Percentiles rank a stretch among this genome's conserved stretches.
These are phyloP conservation scores for Saccharum spontaneum DNA, from an alignment of 176 grass and related monocot genomes.

Conservation along the genomic window DNA sequence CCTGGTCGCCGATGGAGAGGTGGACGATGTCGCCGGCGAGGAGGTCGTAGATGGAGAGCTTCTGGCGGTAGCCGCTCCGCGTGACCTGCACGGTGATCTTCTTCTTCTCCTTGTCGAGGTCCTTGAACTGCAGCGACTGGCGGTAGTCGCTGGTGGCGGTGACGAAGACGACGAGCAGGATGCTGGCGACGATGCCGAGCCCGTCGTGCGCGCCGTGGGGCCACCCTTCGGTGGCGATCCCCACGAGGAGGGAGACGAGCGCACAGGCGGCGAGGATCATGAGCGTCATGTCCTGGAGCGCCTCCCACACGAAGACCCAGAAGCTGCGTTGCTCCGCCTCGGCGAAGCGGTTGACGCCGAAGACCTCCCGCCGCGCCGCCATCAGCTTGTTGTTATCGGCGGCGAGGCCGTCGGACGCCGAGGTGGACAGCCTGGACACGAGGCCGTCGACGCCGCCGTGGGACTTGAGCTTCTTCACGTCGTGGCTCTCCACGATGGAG, in stretches of 20 bases:
- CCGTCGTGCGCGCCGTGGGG: conserved; percentile 92
- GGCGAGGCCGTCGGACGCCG: conserved; percentile 57
- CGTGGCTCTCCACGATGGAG: conserved; percentile 79
- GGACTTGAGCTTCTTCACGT: conserved; percentile 65
- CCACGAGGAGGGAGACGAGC: conserved; percentile 74
- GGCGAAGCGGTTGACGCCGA: conserved; percentile 77
- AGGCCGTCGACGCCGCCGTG: conserved; percentile 63
- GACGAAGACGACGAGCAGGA: conserved; percentile 86
- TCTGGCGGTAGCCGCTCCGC: conserved; percentile 65
- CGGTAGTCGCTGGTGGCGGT: conserved; percentile 92
- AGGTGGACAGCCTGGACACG: conserved; percentile 62
- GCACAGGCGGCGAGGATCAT: conserved; percentile 80
- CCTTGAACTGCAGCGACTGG: conserved; percentile 91
- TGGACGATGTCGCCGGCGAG: conserved; percentile 87
- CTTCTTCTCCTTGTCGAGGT: conserved; percentile 98
- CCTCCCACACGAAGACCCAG: conserved; percentile 92
- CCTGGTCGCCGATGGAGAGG: conserved; percentile 87
- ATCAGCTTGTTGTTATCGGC: conserved; percentile 10
- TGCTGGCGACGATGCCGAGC: conserved; percentile 86
- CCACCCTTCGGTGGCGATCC: conserved; percentile 86
- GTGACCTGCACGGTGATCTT: conserved; percentile 91
- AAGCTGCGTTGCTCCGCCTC: conserved; percentile 68
- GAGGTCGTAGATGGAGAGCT: conserved; percentile 82
- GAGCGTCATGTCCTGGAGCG: conserved; percentile 88
- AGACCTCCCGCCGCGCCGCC: conserved; percentile 42